Base-by-base conservation (phyloP, 169 alveolate genomes). In the Ichthyophthirius multifiliis region DNA sequence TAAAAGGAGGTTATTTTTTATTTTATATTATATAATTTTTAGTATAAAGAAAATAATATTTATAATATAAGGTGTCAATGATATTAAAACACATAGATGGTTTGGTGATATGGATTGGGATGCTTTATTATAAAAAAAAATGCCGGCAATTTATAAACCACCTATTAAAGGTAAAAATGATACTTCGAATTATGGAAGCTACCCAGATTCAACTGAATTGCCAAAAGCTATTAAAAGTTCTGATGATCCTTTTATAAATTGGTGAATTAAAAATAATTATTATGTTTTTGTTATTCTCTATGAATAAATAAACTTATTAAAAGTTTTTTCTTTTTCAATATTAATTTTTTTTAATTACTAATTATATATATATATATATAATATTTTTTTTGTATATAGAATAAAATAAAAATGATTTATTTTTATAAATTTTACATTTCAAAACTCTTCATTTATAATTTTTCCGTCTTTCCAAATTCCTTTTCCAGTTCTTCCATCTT, bases 401-500 rank as follows among this genome's bases (percentile, higher is more conserved):
- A n/a, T n/a, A n/a, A n/a, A n/a, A n/a, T n/a, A n/a, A n/a, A n/a
- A n/a, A n/a, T n/a, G n/a, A n/a, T n/a, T n/a, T n/a, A n/a, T n/a
- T n/a, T n/a, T n/a, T n/a, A n/a, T n/a, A n/a, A n/a, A n/a, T n/a
- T n/a, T n/a, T n/a, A n/a, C n/a, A n/a, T n/a, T n/a, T n/a, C n/a
- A n/a, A n/a, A 55, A 55, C 18, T 27, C 32, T 41, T 67, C n/a
- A 67, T 15, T 20, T n/a, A n/a, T n/a, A n/a, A n/a, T 34, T 55
- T 93, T 93, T 0, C 96, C 96, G 46, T 93, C 93, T 30, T 90
- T 83, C 96, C 96, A 93, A 44, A 82, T 62, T 18, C 96, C 96
- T 41, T 80, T 79, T 35, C 83, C 80, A 15, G 79, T 82, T 16
- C 71, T 67, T 31, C 95, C 94, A 91, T 35, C 64, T 44, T 81